phyloP scores from a whole-genome alignment of 176 grass and related monocot species.

The Aegilops tauschii region DNA sequence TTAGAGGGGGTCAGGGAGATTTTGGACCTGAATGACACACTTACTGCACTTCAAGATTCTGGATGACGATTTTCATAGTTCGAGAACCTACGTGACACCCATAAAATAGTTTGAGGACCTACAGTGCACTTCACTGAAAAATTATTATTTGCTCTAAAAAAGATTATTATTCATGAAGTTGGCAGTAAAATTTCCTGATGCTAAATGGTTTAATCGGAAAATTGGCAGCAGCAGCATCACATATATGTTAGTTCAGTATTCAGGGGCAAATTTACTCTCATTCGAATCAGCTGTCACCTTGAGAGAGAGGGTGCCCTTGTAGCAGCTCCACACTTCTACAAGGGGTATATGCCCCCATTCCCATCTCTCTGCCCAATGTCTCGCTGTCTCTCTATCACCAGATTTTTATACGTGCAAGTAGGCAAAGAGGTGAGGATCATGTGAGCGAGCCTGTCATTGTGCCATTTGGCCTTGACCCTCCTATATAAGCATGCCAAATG shows the following conservation, averaged over 20 bases:
- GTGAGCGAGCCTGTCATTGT: neutral
- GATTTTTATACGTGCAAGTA: neutral
- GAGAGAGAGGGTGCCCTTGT: neutral
- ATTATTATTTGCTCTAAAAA: no score
- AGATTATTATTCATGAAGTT: no score
- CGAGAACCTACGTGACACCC: no score
- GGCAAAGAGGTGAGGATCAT: slow-evolving; percentile 5
- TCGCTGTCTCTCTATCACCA: neutral
- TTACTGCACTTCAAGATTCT: no score
- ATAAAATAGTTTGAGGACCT: no score
- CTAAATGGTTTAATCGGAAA: no score
- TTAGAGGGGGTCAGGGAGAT: no score
- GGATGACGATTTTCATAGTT: no score
- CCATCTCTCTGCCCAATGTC: neutral
- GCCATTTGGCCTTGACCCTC: neutral
- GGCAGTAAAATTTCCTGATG: no score
- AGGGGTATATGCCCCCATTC: neutral
- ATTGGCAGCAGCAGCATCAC: no score
- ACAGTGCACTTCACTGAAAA: no score
- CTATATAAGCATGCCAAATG: neutral
- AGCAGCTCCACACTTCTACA: neutral
- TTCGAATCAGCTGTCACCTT: neutral
- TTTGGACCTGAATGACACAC: no score
- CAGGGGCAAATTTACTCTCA: neutral
- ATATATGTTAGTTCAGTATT: neutral